These are phyloP conservation scores for Fonsecaea pedrosoi DNA, from an alignment of 2,329 filamentous ascomycete genomes.

Conservation along the genomic window DNA sequence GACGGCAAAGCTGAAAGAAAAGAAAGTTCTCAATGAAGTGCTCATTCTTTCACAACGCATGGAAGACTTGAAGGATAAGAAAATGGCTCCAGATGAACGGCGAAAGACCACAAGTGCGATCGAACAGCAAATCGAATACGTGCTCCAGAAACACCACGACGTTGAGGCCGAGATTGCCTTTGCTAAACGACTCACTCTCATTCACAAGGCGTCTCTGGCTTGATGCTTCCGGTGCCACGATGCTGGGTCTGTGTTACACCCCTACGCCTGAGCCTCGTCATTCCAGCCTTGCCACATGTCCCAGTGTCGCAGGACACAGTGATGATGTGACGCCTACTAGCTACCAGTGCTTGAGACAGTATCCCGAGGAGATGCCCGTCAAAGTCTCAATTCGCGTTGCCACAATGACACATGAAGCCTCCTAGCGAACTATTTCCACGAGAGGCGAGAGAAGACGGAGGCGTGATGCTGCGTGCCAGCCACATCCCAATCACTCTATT, in stretches of 20 bases:
- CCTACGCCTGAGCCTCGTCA: neutral
- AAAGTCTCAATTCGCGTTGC: neutral
- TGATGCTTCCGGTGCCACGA: neutral
- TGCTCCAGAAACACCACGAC: conserved; percentile 29
- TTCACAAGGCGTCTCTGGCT: conserved; percentile 23
- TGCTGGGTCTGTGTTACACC: too few species aligned
- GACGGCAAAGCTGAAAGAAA: conserved; percentile 27
- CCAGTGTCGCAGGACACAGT: neutral
- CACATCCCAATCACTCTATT: neutral
- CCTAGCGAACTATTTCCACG: neutral
- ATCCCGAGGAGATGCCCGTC: neutral
- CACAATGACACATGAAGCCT: neutral
- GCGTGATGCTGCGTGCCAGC: neutral
- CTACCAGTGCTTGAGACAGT: neutral
- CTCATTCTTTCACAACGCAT: conserved; percentile 23
- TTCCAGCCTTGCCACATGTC: neutral
- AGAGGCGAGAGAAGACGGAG: neutral
- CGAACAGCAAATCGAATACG: conserved; percentile 30
- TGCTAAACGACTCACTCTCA: conserved; percentile 25
- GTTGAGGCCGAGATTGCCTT: conserved; percentile 28
- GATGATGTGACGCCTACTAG: neutral
- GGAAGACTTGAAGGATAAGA: conserved; percentile 22
- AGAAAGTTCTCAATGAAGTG: conserved; percentile 26
- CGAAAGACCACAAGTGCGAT: conserved; percentile 22
- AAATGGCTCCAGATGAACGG: conserved; percentile 21